phyloP scores from a whole-genome alignment of 1,284 basidiomycete species.

The Boletus sp. region DNA sequence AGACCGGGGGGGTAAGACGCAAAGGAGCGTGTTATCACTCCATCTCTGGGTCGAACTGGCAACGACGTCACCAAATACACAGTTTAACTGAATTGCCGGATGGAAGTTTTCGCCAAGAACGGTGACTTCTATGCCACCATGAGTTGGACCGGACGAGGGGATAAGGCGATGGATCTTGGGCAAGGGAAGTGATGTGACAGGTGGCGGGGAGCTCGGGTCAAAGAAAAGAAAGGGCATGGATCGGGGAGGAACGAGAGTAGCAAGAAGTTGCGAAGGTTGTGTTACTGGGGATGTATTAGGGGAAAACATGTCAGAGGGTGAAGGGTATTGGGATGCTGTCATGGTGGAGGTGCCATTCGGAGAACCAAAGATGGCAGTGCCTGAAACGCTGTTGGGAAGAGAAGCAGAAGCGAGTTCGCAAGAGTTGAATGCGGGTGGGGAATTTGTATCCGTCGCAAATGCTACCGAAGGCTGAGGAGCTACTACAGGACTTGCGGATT shows the following conservation, averaged over 20 bases:
- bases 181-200: slow-evolving; percentile 43
- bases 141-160: slow-evolving; percentile 86
- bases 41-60: slow-evolving; percentile 86
- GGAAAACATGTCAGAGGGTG: slow-evolving; percentile 21
- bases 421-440: slow-evolving; percentile 5
- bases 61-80: slow-evolving; percentile 82
- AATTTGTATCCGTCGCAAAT: slow-evolving; percentile 12
- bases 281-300: slow-evolving; percentile 11
- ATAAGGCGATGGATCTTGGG: slow-evolving; percentile 83
- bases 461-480: slow-evolving; percentile 8
- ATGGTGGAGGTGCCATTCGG: slow-evolving; percentile 15
- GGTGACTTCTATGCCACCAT: slow-evolving; percentile 94
- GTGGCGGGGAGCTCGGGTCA: slow-evolving; percentile 44
- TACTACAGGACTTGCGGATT: slow-evolving; percentile 13
- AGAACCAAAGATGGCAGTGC: slow-evolving; percentile 14
- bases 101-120: slow-evolving; percentile 89
- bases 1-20: slow-evolving; percentile 82
- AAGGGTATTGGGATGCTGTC: slow-evolving; percentile 15
- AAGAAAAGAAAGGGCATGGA: slow-evolving; percentile 58
- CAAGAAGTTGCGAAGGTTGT: slow-evolving; percentile 23
- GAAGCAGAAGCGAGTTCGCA: slow-evolving; percentile 15
- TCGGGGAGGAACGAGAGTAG: slow-evolving; percentile 24
- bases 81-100: slow-evolving; percentile 62
- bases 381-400: slow-evolving; percentile 6
- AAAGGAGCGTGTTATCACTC: slow-evolving; percentile 93